Evolutionary conservation across 1,139 yeast species (phyloP).

Genomic region (Nakaseomyces glabratus): DNA sequence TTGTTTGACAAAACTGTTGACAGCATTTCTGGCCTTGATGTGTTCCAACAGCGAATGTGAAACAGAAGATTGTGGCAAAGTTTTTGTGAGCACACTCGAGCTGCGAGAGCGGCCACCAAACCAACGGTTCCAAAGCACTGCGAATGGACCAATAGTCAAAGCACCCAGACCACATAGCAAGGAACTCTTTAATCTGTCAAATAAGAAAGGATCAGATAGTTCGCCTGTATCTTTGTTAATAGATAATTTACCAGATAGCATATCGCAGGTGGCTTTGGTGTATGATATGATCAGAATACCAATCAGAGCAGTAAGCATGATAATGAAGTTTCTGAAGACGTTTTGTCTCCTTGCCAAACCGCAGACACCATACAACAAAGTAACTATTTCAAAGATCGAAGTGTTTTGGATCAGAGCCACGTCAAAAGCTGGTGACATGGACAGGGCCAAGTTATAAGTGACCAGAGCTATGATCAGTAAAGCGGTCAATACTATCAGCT

Average conservation of each 20-base stretch:
- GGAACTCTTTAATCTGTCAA: conserved; percentile 26
- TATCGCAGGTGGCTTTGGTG: conserved; percentile 24
- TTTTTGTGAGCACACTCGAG: conserved; percentile 8
- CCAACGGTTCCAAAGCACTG: conserved; percentile 22
- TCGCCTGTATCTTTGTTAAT: conserved; percentile 24
- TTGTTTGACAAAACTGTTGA: conserved; percentile 13
- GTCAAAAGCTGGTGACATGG: conserved; percentile 24
- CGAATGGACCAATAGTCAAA: conserved; percentile 23
- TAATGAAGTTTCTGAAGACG: conserved; percentile 12
- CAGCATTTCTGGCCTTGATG: conserved; percentile 11
- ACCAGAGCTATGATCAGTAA: conserved; percentile 13
- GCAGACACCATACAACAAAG: conserved; percentile 19
- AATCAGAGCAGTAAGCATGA: conserved; percentile 12
- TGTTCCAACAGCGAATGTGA: conserved; percentile 16
- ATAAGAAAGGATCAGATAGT: conserved; percentile 26
- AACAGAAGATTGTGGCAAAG: conserved; percentile 12
- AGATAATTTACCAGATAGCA: conserved; percentile 23
- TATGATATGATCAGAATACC: conserved; percentile 21
- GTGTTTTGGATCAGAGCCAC: conserved; percentile 23
- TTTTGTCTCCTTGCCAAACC: conserved; percentile 12
- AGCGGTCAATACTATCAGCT: conserved; percentile 14
- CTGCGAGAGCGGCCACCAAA: conserved; percentile 8
- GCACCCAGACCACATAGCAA: conserved; percentile 25
- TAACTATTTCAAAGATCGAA: conserved; percentile 22
- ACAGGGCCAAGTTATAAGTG: conserved; percentile 18